Evolutionary conservation across 352 stramenopile genomes (phyloP).

Genomic region (Globisporangium paddicum): DNA sequence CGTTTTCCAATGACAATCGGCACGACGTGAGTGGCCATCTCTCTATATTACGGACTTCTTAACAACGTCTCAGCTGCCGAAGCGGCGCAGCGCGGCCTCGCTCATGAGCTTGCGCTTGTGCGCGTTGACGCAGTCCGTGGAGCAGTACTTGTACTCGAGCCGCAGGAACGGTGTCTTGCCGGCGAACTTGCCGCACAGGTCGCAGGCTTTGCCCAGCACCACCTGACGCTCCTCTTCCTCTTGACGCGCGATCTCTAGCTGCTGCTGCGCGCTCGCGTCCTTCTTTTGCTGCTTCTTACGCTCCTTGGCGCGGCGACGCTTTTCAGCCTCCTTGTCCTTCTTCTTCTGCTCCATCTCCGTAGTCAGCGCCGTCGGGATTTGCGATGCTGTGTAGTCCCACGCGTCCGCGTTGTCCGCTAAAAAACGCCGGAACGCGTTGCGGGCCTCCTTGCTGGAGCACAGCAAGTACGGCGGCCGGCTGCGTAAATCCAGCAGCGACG

Average conservation of each 20-base stretch:
- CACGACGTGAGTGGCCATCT: no score
- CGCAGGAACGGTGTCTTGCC: slow-evolving; percentile 88
- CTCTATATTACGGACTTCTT: neutral
- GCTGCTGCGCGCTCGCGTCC: slow-evolving; percentile 59
- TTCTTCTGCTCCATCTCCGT: slow-evolving; percentile 83
- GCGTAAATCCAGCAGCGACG: slow-evolving; percentile 75
- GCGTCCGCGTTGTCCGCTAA: slow-evolving; percentile 75
- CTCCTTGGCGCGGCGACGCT: slow-evolving; percentile 78
- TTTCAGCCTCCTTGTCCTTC: slow-evolving; percentile 86
- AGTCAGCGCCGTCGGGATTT: slow-evolving; percentile 74
- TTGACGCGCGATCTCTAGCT: slow-evolving; percentile 54
- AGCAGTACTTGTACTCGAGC: slow-evolving; percentile 93
- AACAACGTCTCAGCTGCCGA: slow-evolving; percentile 29
- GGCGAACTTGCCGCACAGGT: slow-evolving; percentile 76
- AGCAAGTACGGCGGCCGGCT: slow-evolving; percentile 88
- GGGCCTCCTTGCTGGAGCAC: slow-evolving; percentile 80
- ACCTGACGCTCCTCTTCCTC: slow-evolving; percentile 73
- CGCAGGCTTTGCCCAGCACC: slow-evolving; percentile 64
- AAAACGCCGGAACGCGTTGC: slow-evolving; percentile 90
- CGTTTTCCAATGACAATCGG: no score
- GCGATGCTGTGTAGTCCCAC: slow-evolving; percentile 67
- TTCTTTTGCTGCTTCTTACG: slow-evolving; percentile 91
- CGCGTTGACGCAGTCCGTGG: slow-evolving; percentile 89
- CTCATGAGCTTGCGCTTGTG: slow-evolving; percentile 93
- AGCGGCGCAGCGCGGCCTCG: slow-evolving; percentile 84